Base-by-base conservation (phyloP, 306 rosid genomes). In the Geum urbanum region DNA sequence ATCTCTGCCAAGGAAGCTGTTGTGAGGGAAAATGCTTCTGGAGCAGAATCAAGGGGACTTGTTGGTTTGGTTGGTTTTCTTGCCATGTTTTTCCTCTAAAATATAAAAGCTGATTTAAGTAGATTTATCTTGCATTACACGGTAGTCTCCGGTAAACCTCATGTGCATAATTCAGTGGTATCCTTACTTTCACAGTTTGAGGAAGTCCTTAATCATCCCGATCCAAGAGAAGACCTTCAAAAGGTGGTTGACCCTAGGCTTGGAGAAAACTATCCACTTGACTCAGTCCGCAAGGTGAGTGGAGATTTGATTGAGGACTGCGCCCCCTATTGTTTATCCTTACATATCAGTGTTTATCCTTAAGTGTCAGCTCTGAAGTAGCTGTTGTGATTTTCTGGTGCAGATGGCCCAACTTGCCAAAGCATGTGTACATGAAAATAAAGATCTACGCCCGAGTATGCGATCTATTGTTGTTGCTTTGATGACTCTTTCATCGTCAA, bases 1-100 rank as follows among this genome's bases (percentile, higher is more conserved):
- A 92, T 92, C 73, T 92, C 97, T 66, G 94, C 96, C 48, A 89
- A 89, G 86, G 89, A 83, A 81, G 97, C 97, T 55, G 72, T 91
- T 39, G 65, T 89, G 9, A 85, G 70, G 69, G 70, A 71, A 6
- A 50, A 79, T 59, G 83, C 72, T 76, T 68, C 79, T 0, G 75
- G 68, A 54, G 66, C 82, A 47, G 97, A 89, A 72, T 74, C 96
- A 20, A 89, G 74, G 62, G 97, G 96, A 49, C 96, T 89, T 18
- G 94, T 89, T 44, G 84, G 75, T 63, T 79, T 89, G 89, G 97
- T 91, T 63, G 60, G 76, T 77, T 49, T 63, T 67, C 67, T 78
- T 49, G 52, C 75, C 20, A 71, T 57, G 37, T 32, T 61, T 52
- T 37, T 35, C 44, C 52, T 24, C 43, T 44, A 35, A 2, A 27